Conservation (phyloP, 306 rosid genomes). For the Acacia melanoxylon region DNA sequence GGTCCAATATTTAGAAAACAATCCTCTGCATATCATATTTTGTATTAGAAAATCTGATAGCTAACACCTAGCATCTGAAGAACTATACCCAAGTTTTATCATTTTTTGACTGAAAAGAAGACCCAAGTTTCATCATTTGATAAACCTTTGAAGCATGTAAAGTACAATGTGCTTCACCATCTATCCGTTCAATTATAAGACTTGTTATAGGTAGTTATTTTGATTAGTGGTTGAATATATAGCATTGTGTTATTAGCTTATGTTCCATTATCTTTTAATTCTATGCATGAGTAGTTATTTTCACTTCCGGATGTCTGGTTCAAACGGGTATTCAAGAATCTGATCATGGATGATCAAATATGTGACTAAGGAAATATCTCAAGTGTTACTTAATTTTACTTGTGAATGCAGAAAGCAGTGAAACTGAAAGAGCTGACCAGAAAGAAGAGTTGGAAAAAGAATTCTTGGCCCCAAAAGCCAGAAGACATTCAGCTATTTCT, state of each 20-base stretch:
- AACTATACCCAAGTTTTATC: not conserved
- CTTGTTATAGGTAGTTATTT: not conserved
- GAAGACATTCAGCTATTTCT: slow-evolving; percentile 81
- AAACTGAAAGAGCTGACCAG: slow-evolving; percentile 73
- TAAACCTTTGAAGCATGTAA: not conserved
- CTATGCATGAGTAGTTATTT: not conserved
- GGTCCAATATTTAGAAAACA: not conserved
- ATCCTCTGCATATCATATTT: not conserved
- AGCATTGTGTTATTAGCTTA: slow-evolving; percentile 11
- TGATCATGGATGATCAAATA: not conserved
- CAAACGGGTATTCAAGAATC: not conserved
- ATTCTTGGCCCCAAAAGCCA: slow-evolving; percentile 63
- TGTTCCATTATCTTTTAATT: not conserved
- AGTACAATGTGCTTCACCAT: not conserved
- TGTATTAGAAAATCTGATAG: not conserved
- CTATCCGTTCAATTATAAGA: not conserved
- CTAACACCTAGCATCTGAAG: not conserved
- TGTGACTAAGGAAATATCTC: not conserved
- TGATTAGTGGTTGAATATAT: not conserved
- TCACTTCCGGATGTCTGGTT: not conserved
- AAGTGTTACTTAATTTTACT: not conserved
- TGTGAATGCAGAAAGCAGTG: slow-evolving; percentile 63
- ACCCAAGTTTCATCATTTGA: not conserved
- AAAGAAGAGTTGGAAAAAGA: slow-evolving; percentile 75
- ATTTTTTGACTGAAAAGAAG: not conserved